Conservation (phyloP, 768 basidiomycete species). For the Hypholoma sublateritium region DNA sequence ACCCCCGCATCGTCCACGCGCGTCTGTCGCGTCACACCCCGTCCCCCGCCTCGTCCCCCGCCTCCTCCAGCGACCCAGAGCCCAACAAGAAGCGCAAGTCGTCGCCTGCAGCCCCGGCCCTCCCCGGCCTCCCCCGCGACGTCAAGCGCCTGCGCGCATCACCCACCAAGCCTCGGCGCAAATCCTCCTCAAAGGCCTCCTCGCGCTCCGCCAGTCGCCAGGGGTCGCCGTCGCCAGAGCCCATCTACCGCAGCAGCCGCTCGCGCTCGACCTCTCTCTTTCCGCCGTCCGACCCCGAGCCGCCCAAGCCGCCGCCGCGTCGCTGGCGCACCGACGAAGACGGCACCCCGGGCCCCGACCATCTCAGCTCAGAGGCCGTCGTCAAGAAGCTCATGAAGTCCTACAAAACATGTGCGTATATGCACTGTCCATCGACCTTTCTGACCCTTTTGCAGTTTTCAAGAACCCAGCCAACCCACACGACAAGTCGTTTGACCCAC, state of each 20-base stretch:
- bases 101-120: slow-evolving; percentile 14
- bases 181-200: slow-evolving; percentile 30
- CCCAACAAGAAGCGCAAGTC: slow-evolving; percentile 38
- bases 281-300: slow-evolving; percentile 35
- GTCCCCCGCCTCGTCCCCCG: slow-evolving; percentile 15
- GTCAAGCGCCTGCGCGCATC: slow-evolving; percentile 39
- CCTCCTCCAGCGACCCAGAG: slow-evolving; percentile 24
- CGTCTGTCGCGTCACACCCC: slow-evolving; percentile 26
- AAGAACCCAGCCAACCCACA: slow-evolving; percentile 60
- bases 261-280: slow-evolving; percentile 67
- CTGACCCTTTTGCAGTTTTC: slow-evolving; percentile 53
- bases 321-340: slow-evolving; percentile 53
- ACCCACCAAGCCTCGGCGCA: slow-evolving; percentile 27
- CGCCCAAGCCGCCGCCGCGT: slow-evolving; percentile 29
- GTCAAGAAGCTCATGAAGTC: slow-evolving; percentile 62
- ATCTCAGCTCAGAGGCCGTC: slow-evolving; percentile 65
- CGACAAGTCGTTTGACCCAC: slow-evolving; percentile 64
- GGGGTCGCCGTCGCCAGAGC: slow-evolving; percentile 45
- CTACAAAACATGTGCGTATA: slow-evolving; percentile 66
- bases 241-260: slow-evolving; percentile 56
- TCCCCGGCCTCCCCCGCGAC: slow-evolving; percentile 32
- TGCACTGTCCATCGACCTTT: neutral
- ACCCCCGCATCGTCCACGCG: slow-evolving; percentile 30
- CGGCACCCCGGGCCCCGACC: slow-evolving; percentile 48
- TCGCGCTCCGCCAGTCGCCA: slow-evolving; percentile 48